Base-by-base conservation (phyloP, 164 flowering plant species). In the Aristolochia contorta region DNA sequence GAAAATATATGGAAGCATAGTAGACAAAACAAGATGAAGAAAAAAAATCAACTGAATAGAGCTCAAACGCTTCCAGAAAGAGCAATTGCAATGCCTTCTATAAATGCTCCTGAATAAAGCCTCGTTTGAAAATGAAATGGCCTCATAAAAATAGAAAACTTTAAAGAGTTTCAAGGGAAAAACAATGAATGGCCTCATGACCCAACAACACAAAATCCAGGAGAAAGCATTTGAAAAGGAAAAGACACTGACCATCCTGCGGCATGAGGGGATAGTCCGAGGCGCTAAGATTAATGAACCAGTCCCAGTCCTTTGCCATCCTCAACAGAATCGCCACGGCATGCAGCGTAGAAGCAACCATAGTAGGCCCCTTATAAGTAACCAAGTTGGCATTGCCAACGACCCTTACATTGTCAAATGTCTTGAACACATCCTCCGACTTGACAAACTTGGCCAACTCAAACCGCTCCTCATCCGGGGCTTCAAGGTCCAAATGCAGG, bases 231-330 rank as follows among this genome's bases (percentile, higher is more conserved):
- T 49, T 49, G 19, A 18, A 49, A 57, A 14, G 43, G 43, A 37
- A 37, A 37, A 37, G 25, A 51, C 53, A 69, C 73, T 59, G 48
- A 92, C 98, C 98, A 67, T 93, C 97, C 67, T 90, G 98, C 0
- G 92, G 59, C 69, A 90, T 59, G 58, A 93, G 89, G 19, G 98
- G 98, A 76, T 93, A 93, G 82, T 93, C 97, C 18, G 83, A 72
- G 7, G 97, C 87, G 27, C 89, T 82, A 25, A 93, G 84, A 74
- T 93, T 93, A 19, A 93, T 72, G 64, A 93, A 93, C 98, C 98
- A 93, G 65, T 90, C 92, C 98, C 98, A 93, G 51, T 79, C 79
- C 72, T 55, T 63, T 0, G 75, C 83, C 67, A 58, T 61, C 83
- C 74, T 87, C 77, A 90, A 60, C 67, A 93, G 50, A 59, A 90